Conservation (phyloP, 2,329 filamentous ascomycete genomes). For the Penicillium digitatum region DNA sequence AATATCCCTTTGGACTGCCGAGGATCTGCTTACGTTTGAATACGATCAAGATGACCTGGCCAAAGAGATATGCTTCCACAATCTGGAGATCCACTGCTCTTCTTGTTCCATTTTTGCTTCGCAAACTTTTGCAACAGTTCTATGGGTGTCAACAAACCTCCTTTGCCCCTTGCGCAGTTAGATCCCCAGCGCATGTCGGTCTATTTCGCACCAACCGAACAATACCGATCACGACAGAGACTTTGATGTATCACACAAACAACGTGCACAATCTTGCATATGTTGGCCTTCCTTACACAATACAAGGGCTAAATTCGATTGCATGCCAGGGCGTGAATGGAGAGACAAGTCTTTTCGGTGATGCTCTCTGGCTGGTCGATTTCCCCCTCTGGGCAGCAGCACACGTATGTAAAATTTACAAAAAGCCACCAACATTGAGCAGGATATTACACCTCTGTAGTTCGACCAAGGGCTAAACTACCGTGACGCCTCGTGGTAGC, state of each 20-base stretch:
- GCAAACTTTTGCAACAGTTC: constrained; percentile 3
- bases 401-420: constrained; percentile 7
- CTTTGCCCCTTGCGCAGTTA: not conserved
- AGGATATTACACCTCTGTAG: constrained; percentile 17
- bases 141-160: constrained; percentile 5
- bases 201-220: not conserved
- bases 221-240: not conserved
- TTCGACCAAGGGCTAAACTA: constrained; percentile 21
- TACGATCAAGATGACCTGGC: constrained; percentile 7
- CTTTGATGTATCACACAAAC: constrained; percentile 20
- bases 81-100: not conserved
- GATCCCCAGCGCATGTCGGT: constrained; percentile 8
- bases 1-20: constrained; percentile 1
- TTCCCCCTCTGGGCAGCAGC: constrained; percentile 17
- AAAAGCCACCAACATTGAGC: not conserved
- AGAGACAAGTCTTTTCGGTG: constrained; percentile 15
- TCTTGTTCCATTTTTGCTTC: not conserved
- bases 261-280: constrained; percentile 11
- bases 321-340: constrained; percentile 14
- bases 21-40: constrained; percentile 3
- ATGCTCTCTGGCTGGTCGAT: constrained; percentile 19
- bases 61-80: constrained; percentile 11
- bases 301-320: constrained; percentile 16
- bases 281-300: constrained; percentile 13
- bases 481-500: constrained; percentile 21